These are phyloP conservation scores for Peterozyma toletana DNA, from an alignment of 805 yeast species.

Conservation along the genomic window DNA sequence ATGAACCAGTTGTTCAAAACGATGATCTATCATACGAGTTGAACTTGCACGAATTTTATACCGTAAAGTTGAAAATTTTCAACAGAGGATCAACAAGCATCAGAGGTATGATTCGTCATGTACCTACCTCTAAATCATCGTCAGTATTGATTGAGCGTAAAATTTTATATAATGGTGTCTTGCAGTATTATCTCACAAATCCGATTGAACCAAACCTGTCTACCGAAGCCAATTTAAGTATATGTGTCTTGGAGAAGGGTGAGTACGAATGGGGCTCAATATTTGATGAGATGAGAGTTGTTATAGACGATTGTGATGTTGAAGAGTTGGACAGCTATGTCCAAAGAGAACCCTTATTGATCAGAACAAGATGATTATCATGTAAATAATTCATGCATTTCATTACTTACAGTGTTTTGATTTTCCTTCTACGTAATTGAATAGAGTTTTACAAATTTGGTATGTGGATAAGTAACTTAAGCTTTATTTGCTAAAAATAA, in stretches of 20 bases:
- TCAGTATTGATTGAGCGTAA: conserved; percentile 41
- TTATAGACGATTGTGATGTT: conserved; percentile 12
- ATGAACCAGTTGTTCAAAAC: conserved; percentile 10
- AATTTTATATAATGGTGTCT: conserved; percentile 64
- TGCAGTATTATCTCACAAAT: conserved; percentile 46
- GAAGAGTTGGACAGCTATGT: conserved; percentile 2
- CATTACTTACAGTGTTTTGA: no score
- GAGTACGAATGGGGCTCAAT: conserved; percentile 75
- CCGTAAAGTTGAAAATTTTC: conserved; percentile 37
- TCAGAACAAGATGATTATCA: background rate
- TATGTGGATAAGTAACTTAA: no score
- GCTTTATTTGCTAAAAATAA: no score
- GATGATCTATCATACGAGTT: conserved; percentile 26
- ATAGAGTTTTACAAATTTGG: no score
- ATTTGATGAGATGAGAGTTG: conserved; percentile 36
- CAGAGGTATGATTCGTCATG: conserved; percentile 53
- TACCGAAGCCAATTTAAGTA: conserved; percentile 39
- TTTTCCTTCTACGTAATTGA: no score
- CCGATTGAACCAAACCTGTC: conserved; percentile 35
- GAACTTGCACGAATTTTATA: conserved; percentile 41
- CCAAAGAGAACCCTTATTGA: conserved; percentile 3
- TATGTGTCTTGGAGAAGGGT: conserved; percentile 68
- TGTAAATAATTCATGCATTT: no score
- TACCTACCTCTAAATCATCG: conserved; percentile 34
- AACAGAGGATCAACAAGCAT: conserved; percentile 38